Evolutionary conservation across 2,329 filamentous ascomycete genomes (phyloP).

Genomic region (Arthrobotrys musiformis): DNA sequence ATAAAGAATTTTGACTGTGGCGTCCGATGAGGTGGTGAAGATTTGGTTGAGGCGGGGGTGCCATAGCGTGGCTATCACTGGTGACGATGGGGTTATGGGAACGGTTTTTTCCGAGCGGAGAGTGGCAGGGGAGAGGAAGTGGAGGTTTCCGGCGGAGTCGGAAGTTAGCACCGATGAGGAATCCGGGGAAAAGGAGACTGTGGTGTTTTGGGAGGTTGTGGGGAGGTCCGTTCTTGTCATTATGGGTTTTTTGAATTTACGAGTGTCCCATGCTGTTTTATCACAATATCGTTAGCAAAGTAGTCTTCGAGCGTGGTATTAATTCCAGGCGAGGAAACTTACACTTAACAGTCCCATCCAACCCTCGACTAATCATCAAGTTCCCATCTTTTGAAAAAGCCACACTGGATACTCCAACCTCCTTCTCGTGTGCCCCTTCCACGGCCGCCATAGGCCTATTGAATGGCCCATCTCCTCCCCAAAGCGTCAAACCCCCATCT

Average conservation of each 20-base stretch:
- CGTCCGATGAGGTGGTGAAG: slow-evolving; percentile 89
- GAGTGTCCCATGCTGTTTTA: slow-evolving; percentile 80
- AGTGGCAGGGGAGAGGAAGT: slow-evolving; percentile 93
- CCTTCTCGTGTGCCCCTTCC: slow-evolving; percentile 79
- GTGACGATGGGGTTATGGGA: slow-evolving; percentile 83
- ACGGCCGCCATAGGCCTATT: slow-evolving; percentile 84
- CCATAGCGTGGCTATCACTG: slow-evolving; percentile 88
- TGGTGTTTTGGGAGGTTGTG: slow-evolving; percentile 82
- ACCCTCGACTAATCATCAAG: slow-evolving; percentile 85
- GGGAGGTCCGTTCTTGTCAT: slow-evolving; percentile 81
- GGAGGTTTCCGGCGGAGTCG: slow-evolving; percentile 83
- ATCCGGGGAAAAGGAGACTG: slow-evolving; percentile 88
- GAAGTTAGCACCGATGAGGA: slow-evolving; percentile 88
- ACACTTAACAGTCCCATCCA: slow-evolving; percentile 84
- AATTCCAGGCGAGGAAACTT: not conserved
- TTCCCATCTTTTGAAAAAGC: slow-evolving; percentile 91
- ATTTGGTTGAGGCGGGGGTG: slow-evolving; percentile 97
- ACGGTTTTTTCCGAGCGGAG: slow-evolving; percentile 85
- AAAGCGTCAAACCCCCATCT: slow-evolving; percentile 92
- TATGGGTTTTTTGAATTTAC: slow-evolving; percentile 92
- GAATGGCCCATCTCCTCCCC: slow-evolving; percentile 82
- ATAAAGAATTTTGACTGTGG: slow-evolving; percentile 89
- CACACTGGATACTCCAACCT: slow-evolving; percentile 91
- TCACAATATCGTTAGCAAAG: not conserved
- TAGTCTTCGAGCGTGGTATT: not conserved